A percentile compares a stretch with the other conserved stretches of the same genome.
phyloP scores from a whole-genome alignment of 2,329 filamentous ascomycete species.

The Aspergillus pseudonomiae region DNA sequence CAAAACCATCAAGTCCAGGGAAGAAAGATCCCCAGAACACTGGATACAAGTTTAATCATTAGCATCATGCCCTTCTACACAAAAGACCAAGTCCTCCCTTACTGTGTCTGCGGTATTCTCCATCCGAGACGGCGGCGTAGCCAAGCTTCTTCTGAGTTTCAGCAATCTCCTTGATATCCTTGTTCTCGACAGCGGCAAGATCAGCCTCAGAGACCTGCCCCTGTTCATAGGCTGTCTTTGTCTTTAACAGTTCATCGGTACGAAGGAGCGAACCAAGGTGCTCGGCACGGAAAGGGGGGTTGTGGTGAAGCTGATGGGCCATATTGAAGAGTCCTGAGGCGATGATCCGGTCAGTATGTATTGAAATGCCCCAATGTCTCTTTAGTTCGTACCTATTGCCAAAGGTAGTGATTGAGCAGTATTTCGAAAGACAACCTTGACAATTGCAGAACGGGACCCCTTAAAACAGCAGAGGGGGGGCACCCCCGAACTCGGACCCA shows the following conservation, averaged over 20 bases:
- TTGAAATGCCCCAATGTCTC: neutral
- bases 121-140: constrained; percentile 67
- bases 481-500: neutral
- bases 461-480: neutral
- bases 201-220: constrained; percentile 58
- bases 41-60: constrained; percentile 16
- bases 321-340: constrained; percentile 23
- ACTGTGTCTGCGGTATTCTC: constrained; percentile 63
- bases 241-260: constrained; percentile 63
- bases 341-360: neutral
- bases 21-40: constrained; percentile 63
- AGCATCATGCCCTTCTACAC: neutral
- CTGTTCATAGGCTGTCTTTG: constrained; percentile 60
- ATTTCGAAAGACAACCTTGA: neutral
- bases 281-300: constrained; percentile 70
- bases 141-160: constrained; percentile 65
- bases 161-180: constrained; percentile 67
- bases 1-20: constrained; percentile 58
- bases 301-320: constrained; percentile 40
- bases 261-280: constrained; percentile 73
- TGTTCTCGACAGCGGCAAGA: constrained; percentile 64
- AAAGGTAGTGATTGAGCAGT: neutral
- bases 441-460: neutral
- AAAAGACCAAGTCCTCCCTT: constrained; percentile 15
- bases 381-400: neutral